A percentile compares a stretch with the other conserved stretches of the same genome.
phyloP scores from a whole-genome alignment of 2,329 filamentous ascomycete species.

The Trichoderma sp. region DNA sequence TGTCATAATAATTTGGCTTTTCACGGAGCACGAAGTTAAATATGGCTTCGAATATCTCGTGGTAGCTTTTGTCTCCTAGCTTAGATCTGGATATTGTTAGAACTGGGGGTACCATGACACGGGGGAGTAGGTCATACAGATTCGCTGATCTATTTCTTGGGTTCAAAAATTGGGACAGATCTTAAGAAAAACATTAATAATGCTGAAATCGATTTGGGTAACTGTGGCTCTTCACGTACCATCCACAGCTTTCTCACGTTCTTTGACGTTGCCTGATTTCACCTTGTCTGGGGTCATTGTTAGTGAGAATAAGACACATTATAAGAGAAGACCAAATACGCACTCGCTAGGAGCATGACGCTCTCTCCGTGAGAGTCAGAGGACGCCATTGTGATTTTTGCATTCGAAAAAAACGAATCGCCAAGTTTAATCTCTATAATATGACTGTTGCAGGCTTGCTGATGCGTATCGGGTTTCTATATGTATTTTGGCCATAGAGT shows the following conservation, averaged over 20 bases:
- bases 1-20: constrained; percentile 62
- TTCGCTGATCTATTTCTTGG: constrained; percentile 39
- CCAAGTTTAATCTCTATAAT: background rate
- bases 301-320: background rate
- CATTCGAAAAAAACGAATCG: background rate
- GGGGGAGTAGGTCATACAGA: constrained; percentile 36
- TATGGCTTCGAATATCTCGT: constrained; percentile 77
- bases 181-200: constrained; percentile 1
- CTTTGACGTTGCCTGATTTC: constrained; percentile 38
- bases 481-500: background rate
- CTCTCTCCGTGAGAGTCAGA: constrained; percentile 37
- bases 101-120: constrained; percentile 32
- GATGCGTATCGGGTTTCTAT: background rate
- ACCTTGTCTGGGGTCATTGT: constrained; percentile 34
- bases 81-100: constrained; percentile 32
- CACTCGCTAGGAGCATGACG: constrained; percentile 41
- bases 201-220: background rate
- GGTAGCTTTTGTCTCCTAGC: constrained; percentile 76
- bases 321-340: background rate
- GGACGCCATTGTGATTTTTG: constrained; percentile 33
- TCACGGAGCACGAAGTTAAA: constrained; percentile 71
- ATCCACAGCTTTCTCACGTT: constrained; percentile 44
- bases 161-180: constrained; percentile 41
- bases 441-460: background rate
- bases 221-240: constrained; percentile 32